Evolutionary conservation across 805 yeast species (phyloP).

Genomic region (Nadsonia fulvescens): DNA sequence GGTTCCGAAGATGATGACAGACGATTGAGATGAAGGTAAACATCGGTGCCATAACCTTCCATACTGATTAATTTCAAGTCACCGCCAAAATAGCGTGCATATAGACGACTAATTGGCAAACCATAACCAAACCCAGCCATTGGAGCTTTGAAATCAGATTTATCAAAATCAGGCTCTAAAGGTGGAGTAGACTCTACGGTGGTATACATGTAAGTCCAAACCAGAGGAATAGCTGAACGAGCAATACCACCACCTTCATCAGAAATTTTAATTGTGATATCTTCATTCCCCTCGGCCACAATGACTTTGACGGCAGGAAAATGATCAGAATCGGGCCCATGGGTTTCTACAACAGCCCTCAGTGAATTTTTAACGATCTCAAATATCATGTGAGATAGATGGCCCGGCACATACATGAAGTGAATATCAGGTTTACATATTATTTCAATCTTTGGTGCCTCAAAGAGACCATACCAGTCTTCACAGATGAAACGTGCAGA

Average conservation of each 20-base stretch:
- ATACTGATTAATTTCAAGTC: constrained; percentile 71
- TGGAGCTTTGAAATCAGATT: constrained; percentile 64
- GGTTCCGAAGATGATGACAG: constrained; percentile 62
- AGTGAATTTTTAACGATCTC: constrained; percentile 76
- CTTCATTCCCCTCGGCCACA: constrained; percentile 78
- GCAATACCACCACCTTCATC: constrained; percentile 95
- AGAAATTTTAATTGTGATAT: constrained; percentile 73
- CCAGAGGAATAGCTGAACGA: constrained; percentile 61
- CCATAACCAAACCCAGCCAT: constrained; percentile 94
- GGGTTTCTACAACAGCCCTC: constrained; percentile 76
- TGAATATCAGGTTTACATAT: constrained; percentile 60
- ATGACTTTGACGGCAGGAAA: constrained; percentile 78
- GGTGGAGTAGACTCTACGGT: constrained; percentile 62
- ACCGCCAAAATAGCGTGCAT: constrained; percentile 83
- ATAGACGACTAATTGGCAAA: constrained; percentile 65
- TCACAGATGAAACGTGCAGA: constrained; percentile 83
- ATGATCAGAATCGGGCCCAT: constrained; percentile 43
- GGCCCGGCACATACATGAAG: constrained; percentile 89
- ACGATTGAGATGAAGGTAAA: constrained; percentile 68
- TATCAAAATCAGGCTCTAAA: constrained; percentile 37
- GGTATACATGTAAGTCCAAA: constrained; percentile 85
- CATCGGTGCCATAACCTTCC: constrained; percentile 94
- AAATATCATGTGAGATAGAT: constrained; percentile 75
- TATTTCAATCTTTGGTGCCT: constrained; percentile 68
- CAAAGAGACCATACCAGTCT: constrained; percentile 73